Evolutionary conservation across 2,329 filamentous ascomycete genomes (phyloP).

Genomic region (Curvularia eragrostidis): DNA sequence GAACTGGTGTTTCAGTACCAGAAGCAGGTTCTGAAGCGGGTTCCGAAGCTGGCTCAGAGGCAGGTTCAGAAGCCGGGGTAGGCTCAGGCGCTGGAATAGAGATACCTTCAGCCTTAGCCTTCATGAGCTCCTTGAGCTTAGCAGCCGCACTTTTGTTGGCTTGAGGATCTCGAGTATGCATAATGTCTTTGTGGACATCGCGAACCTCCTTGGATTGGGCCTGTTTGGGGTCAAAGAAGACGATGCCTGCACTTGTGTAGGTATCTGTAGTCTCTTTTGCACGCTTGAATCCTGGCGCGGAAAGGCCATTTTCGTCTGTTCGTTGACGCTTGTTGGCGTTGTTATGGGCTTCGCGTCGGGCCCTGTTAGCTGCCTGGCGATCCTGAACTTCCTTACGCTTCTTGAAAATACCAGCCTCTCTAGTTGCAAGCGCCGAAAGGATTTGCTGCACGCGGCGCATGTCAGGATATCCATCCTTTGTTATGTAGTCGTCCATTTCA

Average conservation of each 20-base stretch:
- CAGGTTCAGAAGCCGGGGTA: constrained; percentile 15
- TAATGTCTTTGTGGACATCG: constrained; percentile 82
- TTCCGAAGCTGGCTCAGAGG: constrained; percentile 37
- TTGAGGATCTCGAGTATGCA: constrained; percentile 74
- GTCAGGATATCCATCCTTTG: constrained; percentile 92
- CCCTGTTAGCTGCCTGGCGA: constrained; percentile 75
- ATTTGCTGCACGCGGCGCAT: constrained; percentile 87
- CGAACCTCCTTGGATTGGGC: constrained; percentile 48
- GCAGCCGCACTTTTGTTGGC: constrained; percentile 96
- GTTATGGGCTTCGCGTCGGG: constrained; percentile 58
- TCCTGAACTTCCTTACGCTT: constrained; percentile 87
- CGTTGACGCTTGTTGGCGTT: constrained; percentile 38
- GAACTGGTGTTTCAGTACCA: constrained; percentile 54
- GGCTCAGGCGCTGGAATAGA: constrained; percentile 35
- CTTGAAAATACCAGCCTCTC: constrained; percentile 92
- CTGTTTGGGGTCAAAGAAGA: constrained; percentile 48
- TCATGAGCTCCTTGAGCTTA: constrained; percentile 75
- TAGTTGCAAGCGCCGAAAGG: constrained; percentile 83
- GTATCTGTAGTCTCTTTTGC: constrained; percentile 47
- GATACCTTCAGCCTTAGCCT: constrained; percentile 54
- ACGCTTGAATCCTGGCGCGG: constrained; percentile 40
- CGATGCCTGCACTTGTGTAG: constrained; percentile 43
- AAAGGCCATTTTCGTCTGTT: constrained; percentile 40
- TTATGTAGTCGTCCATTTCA: constrained; percentile 92
- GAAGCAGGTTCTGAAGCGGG: constrained; percentile 29